Evolutionary conservation across 768 basidiomycete species (phyloP), one percentile per base, ranked within the genome.

Genomic region (Tylopilus sp.): DNA sequence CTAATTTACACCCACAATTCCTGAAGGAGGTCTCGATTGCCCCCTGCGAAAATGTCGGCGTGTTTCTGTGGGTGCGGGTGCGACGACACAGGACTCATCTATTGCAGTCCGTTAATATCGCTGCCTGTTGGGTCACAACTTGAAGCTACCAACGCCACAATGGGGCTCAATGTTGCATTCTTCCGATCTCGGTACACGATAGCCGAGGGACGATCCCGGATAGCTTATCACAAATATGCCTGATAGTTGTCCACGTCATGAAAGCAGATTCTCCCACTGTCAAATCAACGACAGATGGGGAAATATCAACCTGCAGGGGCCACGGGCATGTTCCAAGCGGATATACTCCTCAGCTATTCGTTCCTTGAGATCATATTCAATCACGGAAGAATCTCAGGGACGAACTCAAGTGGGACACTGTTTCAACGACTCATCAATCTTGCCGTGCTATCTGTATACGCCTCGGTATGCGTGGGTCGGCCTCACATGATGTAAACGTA

Each of bases 311-410:
- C 43, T 57, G 47, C 51, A 64, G 43, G 53, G 42, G 42, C 47
- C 44, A 41, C 33, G 40, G 49, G 53, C 45, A 42, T 53, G 53
- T 52, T 54, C 54, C 52, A 63, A 61, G 47, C 52, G 59, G 42
- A n/a, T n/a, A n/a, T n/a, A n/a, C n/a, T n/a, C 41, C 41, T 42
- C 52, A 56, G 51, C 36, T 54, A 25, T 22, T 50, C 51, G 56
- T 50, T 51, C 53, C 59, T 64, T 55, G 57, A 59, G 57, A 66
- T 44, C 52, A 47, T 56, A 64, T 61, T 53, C n/a, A n/a, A n/a
- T n/a, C n/a, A n/a, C n/a, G n/a, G 48, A 53, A 52, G 33, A 47
- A 49, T 47, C 57, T 55, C 61, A 66, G 61, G 58, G 63, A 45
- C 45, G 60, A 53, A 26, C n/a, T 7, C 39, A 28, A 36, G 64